These are phyloP conservation scores for Talaromyces liani DNA, from an alignment of 495 filamentous ascomycete species.

Conservation along the genomic window DNA sequence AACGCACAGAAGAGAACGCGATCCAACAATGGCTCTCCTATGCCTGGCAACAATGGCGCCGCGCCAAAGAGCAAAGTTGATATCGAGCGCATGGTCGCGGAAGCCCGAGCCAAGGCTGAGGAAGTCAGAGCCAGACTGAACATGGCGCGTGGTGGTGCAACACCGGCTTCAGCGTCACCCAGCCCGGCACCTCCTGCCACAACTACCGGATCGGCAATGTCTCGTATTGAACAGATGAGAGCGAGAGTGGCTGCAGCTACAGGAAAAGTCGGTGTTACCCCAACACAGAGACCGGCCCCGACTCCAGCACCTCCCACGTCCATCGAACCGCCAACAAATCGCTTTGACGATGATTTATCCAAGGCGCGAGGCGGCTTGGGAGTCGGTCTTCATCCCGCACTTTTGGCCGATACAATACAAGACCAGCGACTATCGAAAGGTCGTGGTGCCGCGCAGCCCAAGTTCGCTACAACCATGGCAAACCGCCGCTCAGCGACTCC, in stretches of 20 bases:
- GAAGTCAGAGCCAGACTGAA: constrained; percentile 50
- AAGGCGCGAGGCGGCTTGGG: constrained; percentile 71
- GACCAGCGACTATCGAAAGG: constrained; percentile 54
- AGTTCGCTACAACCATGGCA: constrained; percentile 51
- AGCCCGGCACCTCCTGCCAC: constrained; percentile 35
- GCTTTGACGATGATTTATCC: constrained; percentile 40
- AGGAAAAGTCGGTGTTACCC: constrained; percentile 44
- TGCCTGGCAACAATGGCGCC: constrained; percentile 30
- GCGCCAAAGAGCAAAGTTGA: constrained; percentile 39
- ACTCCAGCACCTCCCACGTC: constrained; percentile 22
- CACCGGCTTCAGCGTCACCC: constrained; percentile 20
- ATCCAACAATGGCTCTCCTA: constrained; percentile 53
- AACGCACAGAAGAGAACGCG: constrained; percentile 50
- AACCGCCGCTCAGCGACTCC: constrained; percentile 51
- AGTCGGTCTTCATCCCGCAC: constrained; percentile 80
- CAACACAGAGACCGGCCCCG: constrained; percentile 25
- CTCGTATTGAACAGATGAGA: constrained; percentile 60
- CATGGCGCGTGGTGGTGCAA: constrained; percentile 32
- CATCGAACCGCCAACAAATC: constrained; percentile 30
- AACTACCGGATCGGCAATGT: constrained; percentile 27
- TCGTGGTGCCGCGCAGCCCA: constrained; percentile 42
- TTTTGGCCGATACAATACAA: constrained; percentile 65
- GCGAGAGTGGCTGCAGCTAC: constrained; percentile 75
- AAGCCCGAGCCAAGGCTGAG: constrained; percentile 54
- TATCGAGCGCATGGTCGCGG: constrained; percentile 54